Percentiles rank a stretch among this genome's conserved stretches.
Evolutionary conservation across 768 basidiomycete genomes (phyloP).

Genomic region (Astraeus odoratus): DNA sequence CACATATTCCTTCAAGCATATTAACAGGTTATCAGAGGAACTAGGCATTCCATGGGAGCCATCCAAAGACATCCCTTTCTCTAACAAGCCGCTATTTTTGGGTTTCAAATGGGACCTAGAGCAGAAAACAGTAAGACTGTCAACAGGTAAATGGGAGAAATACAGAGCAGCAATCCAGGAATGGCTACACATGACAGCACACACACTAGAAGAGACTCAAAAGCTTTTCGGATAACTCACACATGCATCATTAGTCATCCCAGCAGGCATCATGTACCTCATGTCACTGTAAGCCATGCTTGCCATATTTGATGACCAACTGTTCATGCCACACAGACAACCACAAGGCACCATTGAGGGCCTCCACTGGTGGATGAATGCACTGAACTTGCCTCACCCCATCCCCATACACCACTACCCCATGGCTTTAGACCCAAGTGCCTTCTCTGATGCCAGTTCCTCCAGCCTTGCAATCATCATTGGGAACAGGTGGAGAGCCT

Average conservation of each 20-base stretch:
- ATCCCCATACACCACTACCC: conserved; percentile 21
- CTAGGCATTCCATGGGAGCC: conserved; percentile 13
- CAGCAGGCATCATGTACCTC: no score
- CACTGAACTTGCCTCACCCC: background rate
- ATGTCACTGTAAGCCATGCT: conserved; percentile 35
- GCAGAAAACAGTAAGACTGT: background rate
- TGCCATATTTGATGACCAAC: conserved; percentile 18
- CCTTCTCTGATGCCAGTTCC: conserved; percentile 39
- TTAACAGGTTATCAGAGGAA: background rate
- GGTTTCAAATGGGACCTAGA: conserved; percentile 28
- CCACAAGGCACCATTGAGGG: conserved; percentile 13
- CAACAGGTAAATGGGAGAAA: background rate
- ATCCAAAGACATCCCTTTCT: conserved; percentile 15
- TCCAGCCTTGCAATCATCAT: conserved; percentile 30
- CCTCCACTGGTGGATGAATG: background rate
- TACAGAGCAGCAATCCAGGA: conserved; percentile 7
- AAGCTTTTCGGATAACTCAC: conserved; percentile 32
- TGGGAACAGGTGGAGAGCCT: conserved; percentile 25
- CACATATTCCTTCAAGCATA: conserved; percentile 5
- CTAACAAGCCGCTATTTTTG: conserved; percentile 13
- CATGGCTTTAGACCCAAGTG: conserved; percentile 20
- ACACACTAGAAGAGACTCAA: no score
- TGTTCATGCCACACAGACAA: conserved; percentile 21
- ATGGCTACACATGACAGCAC: no score
- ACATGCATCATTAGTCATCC: conserved; percentile 27